Conservation (phyloP, 2,329 filamentous ascomycete species). For the Diaporthe sp. region DNA sequence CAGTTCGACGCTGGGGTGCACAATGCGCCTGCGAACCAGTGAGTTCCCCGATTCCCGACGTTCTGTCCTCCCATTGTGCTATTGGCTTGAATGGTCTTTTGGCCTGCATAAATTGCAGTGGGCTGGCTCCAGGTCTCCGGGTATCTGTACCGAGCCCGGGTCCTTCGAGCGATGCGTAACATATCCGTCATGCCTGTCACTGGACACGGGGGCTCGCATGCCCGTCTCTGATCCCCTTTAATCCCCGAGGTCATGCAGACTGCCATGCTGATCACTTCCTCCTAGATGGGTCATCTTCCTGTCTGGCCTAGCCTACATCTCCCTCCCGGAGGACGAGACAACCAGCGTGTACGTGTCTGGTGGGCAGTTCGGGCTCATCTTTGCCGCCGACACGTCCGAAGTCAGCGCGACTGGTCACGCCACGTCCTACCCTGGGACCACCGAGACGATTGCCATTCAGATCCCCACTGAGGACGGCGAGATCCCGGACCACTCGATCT, state of each 20-base stretch:
- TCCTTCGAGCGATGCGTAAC: too few relatives aligned
- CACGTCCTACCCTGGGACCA: conserved; percentile 56
- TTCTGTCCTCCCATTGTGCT: not conserved
- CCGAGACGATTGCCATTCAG: conserved; percentile 54
- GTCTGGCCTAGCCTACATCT: conserved; percentile 58
- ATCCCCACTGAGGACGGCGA: conserved; percentile 54
- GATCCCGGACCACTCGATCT: conserved; percentile 55
- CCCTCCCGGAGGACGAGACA: conserved; percentile 53
- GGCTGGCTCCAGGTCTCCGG: not conserved
- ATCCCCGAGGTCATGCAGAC: not conserved
- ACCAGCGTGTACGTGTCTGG: conserved; percentile 54
- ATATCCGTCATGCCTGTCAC: not conserved
- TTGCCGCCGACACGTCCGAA: conserved; percentile 58
- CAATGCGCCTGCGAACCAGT: conserved; percentile 58
- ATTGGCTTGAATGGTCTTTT: not conserved
- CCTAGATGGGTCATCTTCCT: conserved; percentile 54
- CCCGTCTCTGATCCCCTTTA: not conserved
- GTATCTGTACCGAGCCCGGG: not conserved
- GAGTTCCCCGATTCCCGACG: conserved; percentile 35
- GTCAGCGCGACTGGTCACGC: conserved; percentile 57
- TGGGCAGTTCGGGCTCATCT: conserved; percentile 56
- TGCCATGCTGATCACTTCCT: not conserved
- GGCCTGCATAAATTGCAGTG: not conserved
- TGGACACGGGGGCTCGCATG: not conserved
- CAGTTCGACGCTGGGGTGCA: conserved; percentile 56